Base-by-base conservation (phyloP, 1,139 yeast genomes). In the Candida smagusa region DNA sequence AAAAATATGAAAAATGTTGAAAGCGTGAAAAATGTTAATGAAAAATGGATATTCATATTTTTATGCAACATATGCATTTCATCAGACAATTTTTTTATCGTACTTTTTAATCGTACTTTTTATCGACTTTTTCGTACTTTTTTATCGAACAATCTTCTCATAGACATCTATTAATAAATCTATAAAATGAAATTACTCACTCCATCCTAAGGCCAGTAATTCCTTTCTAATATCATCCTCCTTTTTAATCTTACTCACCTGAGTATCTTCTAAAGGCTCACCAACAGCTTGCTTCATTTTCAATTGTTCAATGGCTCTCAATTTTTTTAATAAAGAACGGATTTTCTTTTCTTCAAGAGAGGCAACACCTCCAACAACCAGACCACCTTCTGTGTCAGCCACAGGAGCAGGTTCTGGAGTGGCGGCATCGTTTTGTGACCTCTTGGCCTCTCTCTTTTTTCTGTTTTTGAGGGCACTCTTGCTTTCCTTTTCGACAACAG, bases 261-360 rank as follows among this genome's bases (percentile, higher is more conserved):
- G 99, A 24, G 97, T 92, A 54, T 84, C 96, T 64, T 92, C 98
- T 48, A 92, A 75, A 44, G 81, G 72, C 48, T 89, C 97, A 35
- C 95, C 95, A 36, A 69, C 71, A 12, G 86, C 87, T 63, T 86
- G 92, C 57, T 90, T 85, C 73, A 78, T 78, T 62, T 90, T 90
- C 54, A 94, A 76, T 36, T 81, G 81, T 60, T 90, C 96, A 49
- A 92, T 92, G 9, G 98, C 97, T 55, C 97, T 78, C 48, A 92
- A 74, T 65, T 94, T 94, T 69, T 92, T 92, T 61, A 90, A 74
- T 56, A 92, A 74, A 21, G 95, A 82, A 58, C 98, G 79, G 48
- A 88, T 83, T 64, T 89, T 89, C 72, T 90, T 92, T 52, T 92
- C 97, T 63, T 90, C 97, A 52, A 82, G 65, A 8, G 85, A 74